These are phyloP conservation scores for Ploettnerulaceae sp. DNA, from an alignment of 2,329 filamentous ascomycete species.

Conservation along the genomic window DNA sequence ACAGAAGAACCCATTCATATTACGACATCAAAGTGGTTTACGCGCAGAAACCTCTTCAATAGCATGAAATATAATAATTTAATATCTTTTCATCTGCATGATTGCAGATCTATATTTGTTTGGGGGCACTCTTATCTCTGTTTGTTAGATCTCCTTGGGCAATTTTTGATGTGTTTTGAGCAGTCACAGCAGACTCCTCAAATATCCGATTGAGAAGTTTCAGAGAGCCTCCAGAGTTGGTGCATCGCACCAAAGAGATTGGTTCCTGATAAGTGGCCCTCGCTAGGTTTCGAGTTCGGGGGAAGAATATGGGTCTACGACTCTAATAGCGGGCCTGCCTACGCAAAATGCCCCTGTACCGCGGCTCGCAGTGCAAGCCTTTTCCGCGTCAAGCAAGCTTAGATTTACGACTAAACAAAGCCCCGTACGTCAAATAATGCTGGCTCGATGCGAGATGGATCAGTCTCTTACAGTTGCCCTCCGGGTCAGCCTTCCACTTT, in stretches of 20 bases:
- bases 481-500: neutral
- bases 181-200: too few relatives aligned
- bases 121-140: neutral
- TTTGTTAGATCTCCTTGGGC: neutral
- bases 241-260: neutral
- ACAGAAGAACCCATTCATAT: conserved; percentile 23
- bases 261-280: neutral
- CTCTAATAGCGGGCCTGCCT: neutral
- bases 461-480: neutral
- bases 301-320: neutral
- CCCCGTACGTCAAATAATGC: neutral
- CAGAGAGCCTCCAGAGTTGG: neutral
- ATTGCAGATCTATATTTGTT: too few relatives aligned
- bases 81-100: neutral
- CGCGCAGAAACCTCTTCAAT: conserved; percentile 19
- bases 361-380: neutral
- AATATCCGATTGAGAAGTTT: neutral
- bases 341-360: neutral
- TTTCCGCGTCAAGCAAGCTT: neutral
- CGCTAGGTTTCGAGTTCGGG: neutral
- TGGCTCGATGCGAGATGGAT: neutral
- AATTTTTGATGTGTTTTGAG: too few relatives aligned
- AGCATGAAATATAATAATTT: conserved; percentile 4
- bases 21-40: conserved; percentile 24
- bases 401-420: neutral